These are phyloP conservation scores for Ceratocystis destructans DNA, from an alignment of 2,329 filamentous ascomycete genomes.

Conservation along the genomic window DNA sequence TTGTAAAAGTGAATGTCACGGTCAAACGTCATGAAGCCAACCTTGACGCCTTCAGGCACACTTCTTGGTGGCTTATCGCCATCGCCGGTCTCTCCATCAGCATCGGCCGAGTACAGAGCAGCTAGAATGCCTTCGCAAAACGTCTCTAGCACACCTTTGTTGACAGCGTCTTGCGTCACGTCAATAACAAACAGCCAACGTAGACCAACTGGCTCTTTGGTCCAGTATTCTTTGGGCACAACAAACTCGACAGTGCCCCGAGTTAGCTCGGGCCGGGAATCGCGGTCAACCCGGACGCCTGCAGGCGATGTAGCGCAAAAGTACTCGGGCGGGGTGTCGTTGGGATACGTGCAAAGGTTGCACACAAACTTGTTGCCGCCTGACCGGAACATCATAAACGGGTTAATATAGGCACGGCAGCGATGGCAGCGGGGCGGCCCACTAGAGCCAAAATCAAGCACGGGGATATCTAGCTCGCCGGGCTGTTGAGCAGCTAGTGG, in stretches of 20 bases:
- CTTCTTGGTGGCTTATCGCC: conserved; percentile 39
- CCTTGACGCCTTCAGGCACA: conserved; percentile 66
- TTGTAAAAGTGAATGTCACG: conserved; percentile 98
- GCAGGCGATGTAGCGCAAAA: conserved; percentile 82
- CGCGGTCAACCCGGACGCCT: conserved; percentile 73
- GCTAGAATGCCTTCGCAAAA: conserved; percentile 80
- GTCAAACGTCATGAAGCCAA: conserved; percentile 93
- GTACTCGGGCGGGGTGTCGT: conserved; percentile 80
- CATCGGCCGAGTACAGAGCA: conserved; percentile 59
- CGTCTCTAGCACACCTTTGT: conserved; percentile 78
- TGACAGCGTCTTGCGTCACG: conserved; percentile 79
- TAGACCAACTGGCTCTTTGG: conserved; percentile 77
- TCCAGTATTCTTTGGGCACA: conserved; percentile 98
- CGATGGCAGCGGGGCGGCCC: conserved; percentile 84
- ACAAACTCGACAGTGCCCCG: conserved; percentile 90
- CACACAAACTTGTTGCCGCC: conserved; percentile 95
- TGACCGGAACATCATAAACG: conserved; percentile 93
- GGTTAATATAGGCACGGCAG: conserved; percentile 95
- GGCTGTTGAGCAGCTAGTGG: conserved; percentile 70
- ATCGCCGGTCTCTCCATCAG: conserved; percentile 33
- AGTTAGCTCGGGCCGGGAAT: conserved; percentile 78
- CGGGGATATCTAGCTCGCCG: conserved; percentile 75
- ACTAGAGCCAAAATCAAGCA: conserved; percentile 84
- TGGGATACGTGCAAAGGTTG: conserved; percentile 95
- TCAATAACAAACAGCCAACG: conserved; percentile 87